Evolutionary conservation across 192 early-diverging fungal genomes (phyloP), one percentile per base, ranked within the genome.

Genomic region (Backusella macrospora): DNA sequence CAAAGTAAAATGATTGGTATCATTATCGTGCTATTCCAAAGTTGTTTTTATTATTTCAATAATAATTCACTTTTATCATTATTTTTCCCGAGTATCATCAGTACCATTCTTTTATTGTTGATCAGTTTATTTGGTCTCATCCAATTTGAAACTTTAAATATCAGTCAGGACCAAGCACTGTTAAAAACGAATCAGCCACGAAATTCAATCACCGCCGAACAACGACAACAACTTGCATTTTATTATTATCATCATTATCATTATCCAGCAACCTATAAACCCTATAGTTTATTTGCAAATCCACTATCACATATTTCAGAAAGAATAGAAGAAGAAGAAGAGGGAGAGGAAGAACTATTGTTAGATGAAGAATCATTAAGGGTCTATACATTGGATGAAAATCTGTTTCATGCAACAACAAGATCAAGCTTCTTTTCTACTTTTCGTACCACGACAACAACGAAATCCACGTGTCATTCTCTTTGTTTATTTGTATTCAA

Each of bases 121-220:
- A 12, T 59, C 9, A 13, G 21, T 12, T 0, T 23, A 2, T 26
- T 23, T 23, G 29, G 29, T 34, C 0, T 34, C 29, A 59, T 23
- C 13, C 18, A 23, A 26, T 18, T 59, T 59, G 52, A 59, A 59
- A 59, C 52, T 26, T 18, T 23, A 59, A 59, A 59, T 59, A 59
- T 59, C 52, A 59, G 52, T 26, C 52, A 59, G 52, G 52, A 59
- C 52, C 52, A 59, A n/a, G 52, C 52, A 4, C 52, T 23, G 12
- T 23, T 59, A 4, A 8, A 26, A 26, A 9, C 12, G 2, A 59
- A 26, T 26, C 21, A 59, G 21, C 21, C 52, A 26, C 52, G 21
- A 7, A 59, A 23, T 59, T 59, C 26, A 29, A 23, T 59, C 18
- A 59, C 52, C 4, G 52, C 21, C 13, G 26, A 59, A 9, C 52